These are phyloP conservation scores for Talaromyces atroroseus DNA, from an alignment of 2,329 filamentous ascomycete genomes.

Conservation along the genomic window DNA sequence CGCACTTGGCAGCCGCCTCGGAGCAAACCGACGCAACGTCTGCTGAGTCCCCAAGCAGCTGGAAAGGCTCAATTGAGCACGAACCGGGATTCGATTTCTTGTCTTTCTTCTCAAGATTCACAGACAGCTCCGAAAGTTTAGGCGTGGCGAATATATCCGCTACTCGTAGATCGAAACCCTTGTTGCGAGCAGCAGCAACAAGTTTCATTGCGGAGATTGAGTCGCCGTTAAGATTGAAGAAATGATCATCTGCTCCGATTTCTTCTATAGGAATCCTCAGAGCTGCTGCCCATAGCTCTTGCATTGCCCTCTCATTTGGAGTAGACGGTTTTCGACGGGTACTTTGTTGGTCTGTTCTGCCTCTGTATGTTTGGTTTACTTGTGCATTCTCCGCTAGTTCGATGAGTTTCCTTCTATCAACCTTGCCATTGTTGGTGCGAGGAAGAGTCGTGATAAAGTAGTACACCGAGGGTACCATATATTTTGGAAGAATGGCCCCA, in stretches of 20 bases:
- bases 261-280: constrained; percentile 16
- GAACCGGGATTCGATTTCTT: too few species aligned
- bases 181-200: constrained; percentile 9
- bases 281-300: constrained; percentile 19
- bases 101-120: too few species aligned
- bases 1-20: too few species aligned
- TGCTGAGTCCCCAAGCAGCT: too few species aligned
- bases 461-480: constrained; percentile 8
- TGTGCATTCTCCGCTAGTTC: background rate
- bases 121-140: too few species aligned
- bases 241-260: constrained; percentile 21
- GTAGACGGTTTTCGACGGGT: constrained; percentile 10
- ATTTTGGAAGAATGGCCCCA: constrained; percentile 10
- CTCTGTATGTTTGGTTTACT: constrained; percentile 16
- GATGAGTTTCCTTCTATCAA: constrained; percentile 3
- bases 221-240: constrained; percentile 25
- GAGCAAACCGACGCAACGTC: too few species aligned
- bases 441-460: background rate
- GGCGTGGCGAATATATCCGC: constrained; percentile 4
- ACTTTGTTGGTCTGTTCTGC: background rate
- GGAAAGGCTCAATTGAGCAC: too few species aligned
- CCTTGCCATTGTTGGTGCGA: constrained; percentile 4
- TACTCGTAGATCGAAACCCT: constrained; percentile 6
- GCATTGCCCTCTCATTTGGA: constrained; percentile 13
- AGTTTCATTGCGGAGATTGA: constrained; percentile 20